phyloP scores from a whole-genome alignment of 169 alveolate genomes.

The Plasmodium yoelii region DNA sequence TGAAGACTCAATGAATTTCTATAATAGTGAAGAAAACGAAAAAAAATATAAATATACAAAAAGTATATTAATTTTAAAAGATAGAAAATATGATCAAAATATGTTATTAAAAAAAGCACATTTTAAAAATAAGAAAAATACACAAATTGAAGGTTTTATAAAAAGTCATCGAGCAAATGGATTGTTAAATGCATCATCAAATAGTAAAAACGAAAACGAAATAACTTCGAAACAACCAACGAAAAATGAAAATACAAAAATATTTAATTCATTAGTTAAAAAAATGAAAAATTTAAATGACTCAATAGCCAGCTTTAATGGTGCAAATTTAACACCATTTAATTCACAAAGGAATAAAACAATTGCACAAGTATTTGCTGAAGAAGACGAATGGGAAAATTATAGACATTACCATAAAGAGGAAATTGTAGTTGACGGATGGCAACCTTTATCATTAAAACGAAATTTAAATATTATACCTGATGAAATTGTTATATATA shows the following conservation, averaged over 20 bases:
- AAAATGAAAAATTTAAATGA: constrained; percentile 34
- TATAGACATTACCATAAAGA: constrained; percentile 77
- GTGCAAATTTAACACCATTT: constrained; percentile 19
- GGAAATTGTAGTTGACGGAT: constrained; percentile 80
- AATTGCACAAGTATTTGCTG: constrained; percentile 82
- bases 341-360: constrained; percentile 53
- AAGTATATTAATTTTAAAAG: no score
- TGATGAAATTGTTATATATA: constrained; percentile 88
- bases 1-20: not conserved
- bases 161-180: constrained; percentile 32
- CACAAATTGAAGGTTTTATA: constrained; percentile 33
- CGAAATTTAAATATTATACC: constrained; percentile 81
- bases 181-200: constrained; percentile 25
- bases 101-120: no score
- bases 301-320: constrained; percentile 37
- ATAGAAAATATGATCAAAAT: no score
- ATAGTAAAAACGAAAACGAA: constrained; percentile 12
- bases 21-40: not conserved
- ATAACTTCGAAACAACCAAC: constrained; percentile 34
- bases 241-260: constrained; percentile 35
- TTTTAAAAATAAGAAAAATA: constrained; percentile 13
- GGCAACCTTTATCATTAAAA: constrained; percentile 84
- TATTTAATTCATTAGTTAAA: constrained; percentile 12
- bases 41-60: no score
- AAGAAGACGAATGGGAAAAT: constrained; percentile 88